Conservation (phyloP, 148 eudicot genomes). For the Gaultheria prostrata region DNA sequence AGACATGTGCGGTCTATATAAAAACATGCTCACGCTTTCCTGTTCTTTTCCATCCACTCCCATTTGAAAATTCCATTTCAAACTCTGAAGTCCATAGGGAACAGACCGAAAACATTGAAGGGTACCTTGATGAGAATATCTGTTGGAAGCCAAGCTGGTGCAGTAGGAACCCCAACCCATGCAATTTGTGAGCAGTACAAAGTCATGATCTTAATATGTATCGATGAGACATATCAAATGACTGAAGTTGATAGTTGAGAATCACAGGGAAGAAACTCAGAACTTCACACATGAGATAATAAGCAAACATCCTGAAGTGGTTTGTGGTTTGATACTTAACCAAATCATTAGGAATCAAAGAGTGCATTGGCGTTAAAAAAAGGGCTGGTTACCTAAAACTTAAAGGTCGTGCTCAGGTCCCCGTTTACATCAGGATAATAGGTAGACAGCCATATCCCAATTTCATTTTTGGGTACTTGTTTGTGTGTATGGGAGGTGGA, state of each 20-base stretch:
- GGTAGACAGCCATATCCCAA: slow-evolving; percentile 59
- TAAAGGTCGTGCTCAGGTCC: not conserved
- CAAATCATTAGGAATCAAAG: not conserved
- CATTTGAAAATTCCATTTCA: not conserved
- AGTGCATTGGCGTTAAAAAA: not conserved
- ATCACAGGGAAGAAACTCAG: no score
- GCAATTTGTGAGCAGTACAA: slow-evolving; percentile 5
- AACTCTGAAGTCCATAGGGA: not conserved
- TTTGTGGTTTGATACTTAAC: not conserved
- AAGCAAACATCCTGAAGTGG: not conserved
- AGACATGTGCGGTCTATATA: not conserved
- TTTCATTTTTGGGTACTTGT: slow-evolving; percentile 7
- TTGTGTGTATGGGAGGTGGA: not conserved
- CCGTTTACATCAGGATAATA: not conserved
- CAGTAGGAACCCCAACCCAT: not conserved
- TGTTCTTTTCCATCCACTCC: not conserved
- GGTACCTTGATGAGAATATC: slow-evolving; percentile 84
- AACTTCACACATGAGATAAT: not conserved
- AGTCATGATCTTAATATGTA: not conserved
- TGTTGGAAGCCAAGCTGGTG: slow-evolving; percentile 91
- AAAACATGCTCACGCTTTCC: not conserved
- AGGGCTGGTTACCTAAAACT: not conserved
- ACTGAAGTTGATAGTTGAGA: no score
- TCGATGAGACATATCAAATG: not conserved
- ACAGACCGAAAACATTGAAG: not conserved